A percentile compares a stretch with the other conserved stretches of the same genome.
These are phyloP conservation scores for Eucommia ulmoides DNA, from an alignment of 257 asterid species.

Conservation along the genomic window DNA sequence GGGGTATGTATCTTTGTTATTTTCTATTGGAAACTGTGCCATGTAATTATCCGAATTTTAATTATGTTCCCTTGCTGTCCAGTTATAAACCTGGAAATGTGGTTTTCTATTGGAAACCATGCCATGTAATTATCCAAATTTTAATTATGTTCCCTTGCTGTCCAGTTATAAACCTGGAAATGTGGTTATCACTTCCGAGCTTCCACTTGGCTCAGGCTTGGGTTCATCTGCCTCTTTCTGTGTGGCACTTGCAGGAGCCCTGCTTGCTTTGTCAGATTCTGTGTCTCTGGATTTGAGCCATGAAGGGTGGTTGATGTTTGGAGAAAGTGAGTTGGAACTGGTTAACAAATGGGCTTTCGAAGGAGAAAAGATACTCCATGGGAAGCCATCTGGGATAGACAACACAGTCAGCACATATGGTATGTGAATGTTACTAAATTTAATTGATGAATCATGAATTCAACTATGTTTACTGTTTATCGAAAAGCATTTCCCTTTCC, in stretches of 20 bases:
- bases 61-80: slow-evolving; percentile 16
- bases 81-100: slow-evolving; percentile 46
- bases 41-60: no score
- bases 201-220: slow-evolving; percentile 93
- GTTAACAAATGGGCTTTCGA: slow-evolving; percentile 95
- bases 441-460: not conserved
- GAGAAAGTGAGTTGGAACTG: slow-evolving; percentile 63
- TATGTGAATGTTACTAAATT: slow-evolving; percentile 22
- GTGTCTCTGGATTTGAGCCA: slow-evolving; percentile 55
- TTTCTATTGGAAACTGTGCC: no score
- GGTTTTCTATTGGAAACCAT: no score
- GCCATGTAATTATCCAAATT: no score
- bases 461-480: not conserved
- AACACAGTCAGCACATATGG: slow-evolving; percentile 97
- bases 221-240: slow-evolving; percentile 97
- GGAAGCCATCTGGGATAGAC: slow-evolving; percentile 98
- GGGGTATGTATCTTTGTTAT: not conserved
- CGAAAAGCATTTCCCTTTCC: not conserved
- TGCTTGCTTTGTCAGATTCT: slow-evolving; percentile 64
- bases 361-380: slow-evolving; percentile 93
- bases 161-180: slow-evolving; percentile 53
- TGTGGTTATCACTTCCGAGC: not conserved
- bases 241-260: slow-evolving; percentile 81
- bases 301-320: slow-evolving; percentile 82
- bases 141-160: slow-evolving; percentile 13